These are phyloP conservation scores for Aspergillus nomiae DNA, from an alignment of 2,329 filamentous ascomycete species.

Conservation along the genomic window DNA sequence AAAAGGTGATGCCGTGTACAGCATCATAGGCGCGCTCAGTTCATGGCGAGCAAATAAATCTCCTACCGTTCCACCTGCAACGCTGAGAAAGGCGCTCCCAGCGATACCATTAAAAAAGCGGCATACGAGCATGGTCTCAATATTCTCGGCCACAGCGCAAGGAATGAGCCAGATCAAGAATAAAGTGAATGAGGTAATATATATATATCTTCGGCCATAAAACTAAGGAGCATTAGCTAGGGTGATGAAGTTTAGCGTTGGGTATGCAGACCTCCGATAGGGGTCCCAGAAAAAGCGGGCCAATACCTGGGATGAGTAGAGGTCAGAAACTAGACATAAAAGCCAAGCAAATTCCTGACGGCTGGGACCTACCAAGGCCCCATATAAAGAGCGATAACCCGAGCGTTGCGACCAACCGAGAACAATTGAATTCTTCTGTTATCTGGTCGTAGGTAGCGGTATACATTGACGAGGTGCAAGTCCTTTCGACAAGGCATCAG, in stretches of 20 bases:
- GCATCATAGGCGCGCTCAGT: constrained; percentile 79
- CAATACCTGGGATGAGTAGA: constrained; percentile 46
- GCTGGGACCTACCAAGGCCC: constrained; percentile 60
- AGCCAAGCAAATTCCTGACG: not conserved
- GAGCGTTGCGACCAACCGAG: constrained; percentile 72
- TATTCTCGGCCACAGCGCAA: constrained; percentile 77
- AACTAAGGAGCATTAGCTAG: constrained; percentile 54
- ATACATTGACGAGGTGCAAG: constrained; percentile 85
- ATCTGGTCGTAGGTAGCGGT: constrained; percentile 80
- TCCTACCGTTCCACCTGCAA: constrained; percentile 83
- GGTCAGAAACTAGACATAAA: constrained; percentile 12
- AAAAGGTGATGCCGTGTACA: constrained; percentile 69
- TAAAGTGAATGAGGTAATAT: constrained; percentile 70
- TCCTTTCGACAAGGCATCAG: constrained; percentile 52
- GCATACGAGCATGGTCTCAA: constrained; percentile 74
- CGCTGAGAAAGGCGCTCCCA: constrained; percentile 59
- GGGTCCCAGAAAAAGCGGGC: constrained; percentile 65
- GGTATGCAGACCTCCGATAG: constrained; percentile 56
- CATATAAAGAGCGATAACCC: constrained; percentile 83
- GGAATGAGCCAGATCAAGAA: constrained; percentile 82
- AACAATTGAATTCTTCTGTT: constrained; percentile 70
- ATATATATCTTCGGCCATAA: constrained; percentile 80
- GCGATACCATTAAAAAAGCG: constrained; percentile 66
- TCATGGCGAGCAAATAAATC: constrained; percentile 72
- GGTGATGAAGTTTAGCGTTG: not conserved